Percentiles rank a stretch among this genome's conserved stretches.
phyloP scores from a whole-genome alignment of 2,329 filamentous ascomycete species.

The Tolypocladium inflatum region DNA sequence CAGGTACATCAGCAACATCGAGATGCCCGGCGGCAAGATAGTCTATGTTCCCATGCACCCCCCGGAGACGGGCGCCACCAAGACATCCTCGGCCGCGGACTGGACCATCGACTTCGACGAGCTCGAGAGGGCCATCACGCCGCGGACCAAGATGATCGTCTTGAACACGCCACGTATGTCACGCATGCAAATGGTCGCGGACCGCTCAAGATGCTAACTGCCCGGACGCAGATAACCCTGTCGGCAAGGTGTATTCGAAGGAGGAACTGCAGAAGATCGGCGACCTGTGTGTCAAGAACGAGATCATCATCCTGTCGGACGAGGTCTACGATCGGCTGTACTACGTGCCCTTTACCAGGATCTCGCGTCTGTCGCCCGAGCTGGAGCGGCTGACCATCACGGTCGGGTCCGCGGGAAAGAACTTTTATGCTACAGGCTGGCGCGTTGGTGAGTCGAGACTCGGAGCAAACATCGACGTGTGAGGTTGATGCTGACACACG shows the following conservation, averaged over 20 bases:
- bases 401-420: conserved; percentile 93
- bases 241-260: conserved; percentile 88
- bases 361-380: conserved; percentile 84
- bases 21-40: conserved; percentile 93
- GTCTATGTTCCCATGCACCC: conserved; percentile 94
- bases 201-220: not conserved
- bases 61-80: conserved; percentile 65
- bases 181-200: not conserved
- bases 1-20: conserved; percentile 83
- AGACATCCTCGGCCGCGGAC: conserved; percentile 76
- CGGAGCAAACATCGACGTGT: not conserved
- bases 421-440: conserved; percentile 98
- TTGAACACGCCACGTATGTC: conserved; percentile 58
- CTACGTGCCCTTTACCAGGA: conserved; percentile 90
- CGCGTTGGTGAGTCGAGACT: conserved; percentile 50
- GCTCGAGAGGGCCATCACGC: conserved; percentile 71
- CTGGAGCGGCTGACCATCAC: conserved; percentile 82
- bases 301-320: conserved; percentile 87
- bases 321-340: conserved; percentile 93
- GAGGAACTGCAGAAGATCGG: conserved; percentile 79
- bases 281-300: conserved; percentile 81
- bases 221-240: conserved; percentile 63
- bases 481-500: not conserved
- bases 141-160: conserved; percentile 93
- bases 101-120: conserved; percentile 83